Evolutionary conservation across 169 alveolate genomes (phyloP), one percentile per base, ranked within the genome.

Genomic region (Theileria sp.): DNA sequence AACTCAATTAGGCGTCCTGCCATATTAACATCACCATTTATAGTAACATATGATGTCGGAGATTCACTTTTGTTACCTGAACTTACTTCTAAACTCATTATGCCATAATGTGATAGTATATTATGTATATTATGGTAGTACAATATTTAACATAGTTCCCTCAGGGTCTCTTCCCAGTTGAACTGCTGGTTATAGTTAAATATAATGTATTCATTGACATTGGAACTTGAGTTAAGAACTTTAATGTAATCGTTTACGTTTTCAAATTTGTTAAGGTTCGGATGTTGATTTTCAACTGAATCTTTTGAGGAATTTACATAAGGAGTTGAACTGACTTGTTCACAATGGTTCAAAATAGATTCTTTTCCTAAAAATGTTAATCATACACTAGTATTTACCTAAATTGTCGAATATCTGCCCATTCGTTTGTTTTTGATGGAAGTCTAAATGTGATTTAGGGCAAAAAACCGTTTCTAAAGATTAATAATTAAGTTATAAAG

Each of bases 31-130:
- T 80, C 90, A n/a, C 90, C 90, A 23, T 77, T 77, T 67, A 28
- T 84, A 34, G 38, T 71, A 36, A 25, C 80, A 36, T 65, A 71
- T 10, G 90, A 84, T 70, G 32, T 69, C 25, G 87, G 90, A 15
- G 90, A 77, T 38, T 62, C 87, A 10, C 86, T 84, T n/a, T 65
- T 66, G 28, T 49, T 84, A 21, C 90, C 90, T 12, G 90, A 77
- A 74, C 49, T 75, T 34, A 12, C 83, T 12, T 65, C 80, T 0
- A 61, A 66, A 72, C n/a, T 82, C 38, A 70, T 30, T 36, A 19
- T 82, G 2, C 58, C 50, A 49, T 15, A 21, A 75, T 65, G 3
- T 65, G 12, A 10, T 72, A 71, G 15, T 60, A 3, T 60, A 60
- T 10, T 60, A 8, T 36, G 72, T 50, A 56, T 50, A 21, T 44